Percentiles rank a stretch among this genome's conserved stretches.
Conservation (phyloP, 2,329 filamentous ascomycete genomes). For the Clarireedia monteithiana region DNA sequence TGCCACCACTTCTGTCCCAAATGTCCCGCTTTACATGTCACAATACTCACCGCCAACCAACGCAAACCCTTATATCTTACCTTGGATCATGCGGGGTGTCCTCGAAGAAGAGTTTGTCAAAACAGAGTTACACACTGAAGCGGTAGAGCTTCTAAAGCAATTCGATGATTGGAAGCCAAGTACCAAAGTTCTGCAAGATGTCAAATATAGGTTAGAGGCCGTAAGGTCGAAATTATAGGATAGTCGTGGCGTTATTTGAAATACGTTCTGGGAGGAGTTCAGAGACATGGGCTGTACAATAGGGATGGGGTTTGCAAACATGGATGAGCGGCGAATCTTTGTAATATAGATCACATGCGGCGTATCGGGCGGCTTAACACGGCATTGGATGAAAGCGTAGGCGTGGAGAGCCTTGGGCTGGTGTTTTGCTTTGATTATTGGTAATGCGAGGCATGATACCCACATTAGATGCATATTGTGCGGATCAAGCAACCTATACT, state of each 20-base stretch:
- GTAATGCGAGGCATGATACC: not conserved
- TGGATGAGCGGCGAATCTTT: not conserved
- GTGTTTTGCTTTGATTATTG: too few relatives aligned
- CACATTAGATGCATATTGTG: not conserved
- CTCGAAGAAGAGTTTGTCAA: constrained; percentile 88
- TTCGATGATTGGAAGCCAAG: constrained; percentile 92
- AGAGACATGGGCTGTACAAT: constrained; percentile 1
- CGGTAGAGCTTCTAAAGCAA: constrained; percentile 68
- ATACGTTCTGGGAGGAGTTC: not conserved
- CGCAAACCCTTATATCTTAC: constrained; percentile 81
- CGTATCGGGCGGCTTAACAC: not conserved
- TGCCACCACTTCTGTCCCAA: constrained; percentile 55
- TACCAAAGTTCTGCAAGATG: constrained; percentile 88
- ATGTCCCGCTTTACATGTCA: constrained; percentile 42
- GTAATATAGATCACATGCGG: constrained; percentile 1
- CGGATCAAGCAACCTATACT: too few relatives aligned
- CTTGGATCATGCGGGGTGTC: constrained; percentile 91
- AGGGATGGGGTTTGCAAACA: not conserved
- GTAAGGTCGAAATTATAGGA: constrained; percentile 69
- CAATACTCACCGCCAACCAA: constrained; percentile 41
- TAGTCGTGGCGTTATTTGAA: not conserved
- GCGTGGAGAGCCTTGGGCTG: not conserved
- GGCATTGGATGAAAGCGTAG: not conserved
- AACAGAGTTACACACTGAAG: constrained; percentile 69
- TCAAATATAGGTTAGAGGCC: constrained; percentile 88